These are phyloP conservation scores for Peribolospora kevripleyi DNA, from an alignment of 768 basidiomycete genomes.

Conservation along the genomic window DNA sequence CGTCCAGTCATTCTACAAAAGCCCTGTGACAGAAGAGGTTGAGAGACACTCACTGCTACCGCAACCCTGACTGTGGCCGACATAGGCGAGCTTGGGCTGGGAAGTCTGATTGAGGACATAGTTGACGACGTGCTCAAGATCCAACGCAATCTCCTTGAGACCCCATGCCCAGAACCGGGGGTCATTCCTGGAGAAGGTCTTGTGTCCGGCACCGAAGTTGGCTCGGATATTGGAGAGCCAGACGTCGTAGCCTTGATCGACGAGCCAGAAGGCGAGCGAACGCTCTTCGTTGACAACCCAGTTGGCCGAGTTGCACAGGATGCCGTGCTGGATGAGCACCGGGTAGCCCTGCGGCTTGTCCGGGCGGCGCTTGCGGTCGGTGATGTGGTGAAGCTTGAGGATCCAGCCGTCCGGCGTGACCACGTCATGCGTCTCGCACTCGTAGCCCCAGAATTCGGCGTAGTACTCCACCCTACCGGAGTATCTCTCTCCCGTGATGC, in stretches of 20 bases:
- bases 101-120: conserved; percentile 20
- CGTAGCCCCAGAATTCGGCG: conserved; percentile 17
- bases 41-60: conserved; percentile 3
- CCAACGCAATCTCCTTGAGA: conserved; percentile 25
- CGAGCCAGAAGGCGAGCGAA: conserved; percentile 26
- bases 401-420: conserved; percentile 27
- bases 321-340: background rate
- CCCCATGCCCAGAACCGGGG: conserved; percentile 9
- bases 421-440: conserved; percentile 23
- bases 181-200: conserved; percentile 8
- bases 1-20: too few relatives aligned
- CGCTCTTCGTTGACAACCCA: conserved; percentile 27
- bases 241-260: conserved; percentile 17
- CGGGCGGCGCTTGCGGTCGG: conserved; percentile 3
- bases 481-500: conserved; percentile 21
- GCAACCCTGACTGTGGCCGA: conserved; percentile 26
- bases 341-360: too few relatives aligned
- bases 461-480: conserved; percentile 20
- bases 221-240: conserved; percentile 16
- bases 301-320: conserved; percentile 24
- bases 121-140: conserved; percentile 25
- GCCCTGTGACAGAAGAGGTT: too few relatives aligned
- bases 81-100: conserved; percentile 21
- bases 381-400: conserved; percentile 9
- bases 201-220: conserved; percentile 24